These are phyloP conservation scores for Ophiostoma sp. DNA, from an alignment of 2,329 filamentous ascomycete species.

Conservation along the genomic window DNA sequence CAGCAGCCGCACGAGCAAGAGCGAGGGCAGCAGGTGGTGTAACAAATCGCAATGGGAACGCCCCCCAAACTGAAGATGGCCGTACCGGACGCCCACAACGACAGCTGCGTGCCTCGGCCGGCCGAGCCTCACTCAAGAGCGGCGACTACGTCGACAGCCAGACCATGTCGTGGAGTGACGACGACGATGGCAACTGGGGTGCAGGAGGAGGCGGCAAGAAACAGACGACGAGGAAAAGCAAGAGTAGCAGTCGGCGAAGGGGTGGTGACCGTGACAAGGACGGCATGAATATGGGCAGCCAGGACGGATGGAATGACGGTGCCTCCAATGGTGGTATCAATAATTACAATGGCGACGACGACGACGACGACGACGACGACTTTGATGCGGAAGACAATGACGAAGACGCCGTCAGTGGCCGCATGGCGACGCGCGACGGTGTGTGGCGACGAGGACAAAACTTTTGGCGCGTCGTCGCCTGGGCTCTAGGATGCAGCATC, in stretches of 20 bases:
- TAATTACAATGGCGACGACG: slow-evolving; percentile 39
- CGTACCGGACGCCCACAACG: slow-evolving; percentile 24
- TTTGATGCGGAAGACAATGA: slow-evolving; percentile 46
- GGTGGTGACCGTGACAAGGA: neutral
- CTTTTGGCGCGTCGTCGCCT: slow-evolving; percentile 87
- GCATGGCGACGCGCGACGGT: slow-evolving; percentile 63
- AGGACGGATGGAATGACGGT: neutral
- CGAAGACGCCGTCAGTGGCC: slow-evolving; percentile 55
- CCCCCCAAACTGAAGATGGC: neutral
- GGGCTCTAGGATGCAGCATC: slow-evolving; percentile 89
- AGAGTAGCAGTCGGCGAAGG: slow-evolving; percentile 1
- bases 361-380: slow-evolving; percentile 31
- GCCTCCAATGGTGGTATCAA: slow-evolving; percentile 30
- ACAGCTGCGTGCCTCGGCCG: slow-evolving; percentile 29
- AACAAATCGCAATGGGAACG: neutral
- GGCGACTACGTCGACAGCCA: slow-evolving; percentile 28
- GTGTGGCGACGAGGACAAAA: slow-evolving; percentile 77
- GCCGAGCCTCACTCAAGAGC: neutral
- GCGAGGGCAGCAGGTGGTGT: neutral
- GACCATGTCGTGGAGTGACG: slow-evolving; percentile 16
- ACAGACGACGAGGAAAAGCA: neutral
- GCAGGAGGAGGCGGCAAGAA: neutral
- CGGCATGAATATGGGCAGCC: neutral
- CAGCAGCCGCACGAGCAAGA: neutral
- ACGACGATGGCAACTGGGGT: neutral